Evolutionary conservation across 352 stramenopile genomes (phyloP).

Genomic region (Globisporangium cylindrosporum): DNA sequence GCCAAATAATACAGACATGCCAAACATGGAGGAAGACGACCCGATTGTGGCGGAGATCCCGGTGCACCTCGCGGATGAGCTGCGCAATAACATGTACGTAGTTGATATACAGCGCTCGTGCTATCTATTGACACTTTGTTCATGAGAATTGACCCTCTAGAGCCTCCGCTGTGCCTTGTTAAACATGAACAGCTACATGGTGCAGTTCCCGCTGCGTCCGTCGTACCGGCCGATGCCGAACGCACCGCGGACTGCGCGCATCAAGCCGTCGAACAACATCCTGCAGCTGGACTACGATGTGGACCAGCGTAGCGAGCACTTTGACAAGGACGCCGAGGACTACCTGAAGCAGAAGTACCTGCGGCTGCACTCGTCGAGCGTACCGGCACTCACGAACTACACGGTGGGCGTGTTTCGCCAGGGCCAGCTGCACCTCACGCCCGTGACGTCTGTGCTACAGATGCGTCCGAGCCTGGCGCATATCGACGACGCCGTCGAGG

Average conservation of each 20-base stretch:
- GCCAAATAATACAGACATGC: neutral
- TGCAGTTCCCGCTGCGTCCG: slow-evolving; percentile 79
- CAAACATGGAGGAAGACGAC: slow-evolving; percentile 53
- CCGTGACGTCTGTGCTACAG: slow-evolving; percentile 62
- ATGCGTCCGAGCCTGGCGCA: slow-evolving; percentile 79
- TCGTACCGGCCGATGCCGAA: slow-evolving; percentile 74
- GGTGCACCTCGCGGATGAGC: slow-evolving; percentile 71
- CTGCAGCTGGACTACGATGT: slow-evolving; percentile 78
- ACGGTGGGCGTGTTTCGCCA: slow-evolving; percentile 75
- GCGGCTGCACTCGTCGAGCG: slow-evolving; percentile 55
- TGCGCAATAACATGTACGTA: slow-evolving; percentile 66
- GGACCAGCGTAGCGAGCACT: slow-evolving; percentile 69
- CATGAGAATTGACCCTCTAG: neutral
- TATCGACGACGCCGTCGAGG: slow-evolving; percentile 71
- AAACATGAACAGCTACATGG: slow-evolving; percentile 46
- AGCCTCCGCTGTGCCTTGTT: neutral
- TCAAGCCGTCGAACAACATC: slow-evolving; percentile 76
- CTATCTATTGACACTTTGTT: neutral
- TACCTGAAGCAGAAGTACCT: slow-evolving; percentile 76
- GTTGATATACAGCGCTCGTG: neutral
- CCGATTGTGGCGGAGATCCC: slow-evolving; percentile 81
- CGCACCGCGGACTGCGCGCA: slow-evolving; percentile 48
- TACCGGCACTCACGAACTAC: slow-evolving; percentile 77
- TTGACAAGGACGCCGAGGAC: slow-evolving; percentile 75
- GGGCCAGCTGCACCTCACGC: slow-evolving; percentile 79